phyloP scores from a whole-genome alignment of 129 eudicot species.

The Erigeron canadensis region DNA sequence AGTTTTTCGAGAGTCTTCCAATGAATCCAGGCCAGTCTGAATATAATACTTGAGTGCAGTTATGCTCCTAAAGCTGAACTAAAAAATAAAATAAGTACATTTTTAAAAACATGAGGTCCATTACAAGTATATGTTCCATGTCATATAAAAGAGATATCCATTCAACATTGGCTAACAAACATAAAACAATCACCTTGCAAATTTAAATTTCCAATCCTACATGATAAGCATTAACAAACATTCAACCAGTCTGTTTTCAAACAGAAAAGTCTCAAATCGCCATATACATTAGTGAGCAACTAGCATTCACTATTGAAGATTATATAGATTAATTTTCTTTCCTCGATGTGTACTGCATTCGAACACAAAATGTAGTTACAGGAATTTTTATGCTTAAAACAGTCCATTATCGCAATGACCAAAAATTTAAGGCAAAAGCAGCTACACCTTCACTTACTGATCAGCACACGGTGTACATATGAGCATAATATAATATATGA shows the following conservation, averaged over 20 bases:
- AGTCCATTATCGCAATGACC: not conserved
- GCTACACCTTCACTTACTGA: too few relatives aligned
- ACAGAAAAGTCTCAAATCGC: constrained; percentile 7
- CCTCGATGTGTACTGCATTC: too few relatives aligned
- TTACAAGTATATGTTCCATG: constrained; percentile 11
- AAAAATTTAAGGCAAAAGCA: not conserved
- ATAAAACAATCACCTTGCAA: not conserved
- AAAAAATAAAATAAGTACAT: constrained; percentile 8
- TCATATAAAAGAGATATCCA: not conserved
- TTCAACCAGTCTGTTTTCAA: not conserved
- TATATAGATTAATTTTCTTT: too few relatives aligned
- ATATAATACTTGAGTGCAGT: constrained; percentile 64
- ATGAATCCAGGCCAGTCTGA: constrained; percentile 73
- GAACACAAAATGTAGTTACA: not conserved
- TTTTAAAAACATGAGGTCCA: not conserved
- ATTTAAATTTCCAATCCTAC: constrained; percentile 9
- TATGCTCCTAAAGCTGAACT: constrained; percentile 72
- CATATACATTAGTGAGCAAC: not conserved
- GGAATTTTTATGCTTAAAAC: not conserved
- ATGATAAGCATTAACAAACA: not conserved
- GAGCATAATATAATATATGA: too few relatives aligned
- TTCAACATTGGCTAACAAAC: not conserved
- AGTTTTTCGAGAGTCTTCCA: constrained; percentile 74
- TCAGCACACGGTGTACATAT: too few relatives aligned
- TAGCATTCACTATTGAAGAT: too few relatives aligned